Base-by-base conservation (phyloP, 83 land plant species). In the Picea mariana region DNA sequence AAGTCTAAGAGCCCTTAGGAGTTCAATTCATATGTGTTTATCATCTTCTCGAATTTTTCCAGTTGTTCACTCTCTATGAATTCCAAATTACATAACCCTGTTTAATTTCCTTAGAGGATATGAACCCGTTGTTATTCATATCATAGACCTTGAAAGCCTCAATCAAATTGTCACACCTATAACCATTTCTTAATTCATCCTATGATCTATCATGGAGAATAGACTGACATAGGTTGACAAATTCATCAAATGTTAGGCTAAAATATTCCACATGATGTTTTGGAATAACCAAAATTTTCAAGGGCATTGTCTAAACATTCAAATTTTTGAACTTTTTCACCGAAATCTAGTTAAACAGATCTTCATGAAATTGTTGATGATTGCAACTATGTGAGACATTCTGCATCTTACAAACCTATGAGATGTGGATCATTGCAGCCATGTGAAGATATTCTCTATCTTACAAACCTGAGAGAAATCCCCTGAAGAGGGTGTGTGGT, bases 1-100 rank as follows among this genome's bases (percentile, higher is more conserved):
- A 90, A 88, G 81, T 90, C 90, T 2, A 90, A 71, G 62, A 49
- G 4, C 17, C 92, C 92, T 40, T 88, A 88, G 3, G 52, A 82
- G 12, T 90, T 86, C 31, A 72, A 71, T 58, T 90, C 92, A 17
- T 80, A 88, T n/a, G 42, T 79, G 4, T 78, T 17, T 44, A 90
- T 88, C 88, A 90, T 90, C 0, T 34, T 80, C 13, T 55, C 27
- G 69, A 87, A 86, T 1, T 68, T 6, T 8, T 68, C 44, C 9
- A 68, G 17, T 9, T 38, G 23, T 1, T 49, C 77, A 21, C 81
- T 84, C 47, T 88, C 86, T 79, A 67, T 69, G 3, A 90, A 27
- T 67, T 81, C 92, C 73, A 90, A 66, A 23, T 77, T 86, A 11
- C 62, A 4, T 63, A 90, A 72, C 52, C 92, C 59, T 60, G 81